Conservation (phyloP, 164 flowering plant genomes). For the Saururus chinensis region DNA sequence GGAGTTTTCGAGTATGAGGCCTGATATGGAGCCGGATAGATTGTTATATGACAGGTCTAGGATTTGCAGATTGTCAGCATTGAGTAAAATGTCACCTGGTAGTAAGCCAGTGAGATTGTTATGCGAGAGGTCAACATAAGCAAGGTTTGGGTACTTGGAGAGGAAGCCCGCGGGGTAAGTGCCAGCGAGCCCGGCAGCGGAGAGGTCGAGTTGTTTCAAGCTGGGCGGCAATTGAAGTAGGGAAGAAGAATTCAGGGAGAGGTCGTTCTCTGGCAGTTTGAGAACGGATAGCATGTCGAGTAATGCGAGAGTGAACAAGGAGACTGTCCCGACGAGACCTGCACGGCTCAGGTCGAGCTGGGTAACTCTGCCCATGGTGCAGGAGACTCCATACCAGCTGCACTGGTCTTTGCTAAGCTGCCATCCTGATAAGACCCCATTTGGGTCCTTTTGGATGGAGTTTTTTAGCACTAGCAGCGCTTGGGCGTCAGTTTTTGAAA, state of each 20-base stretch:
- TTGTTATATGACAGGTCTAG: constrained; percentile 79
- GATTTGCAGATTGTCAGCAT: constrained; percentile 33
- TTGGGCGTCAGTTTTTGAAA: constrained; percentile 43
- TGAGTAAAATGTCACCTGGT: constrained; percentile 32
- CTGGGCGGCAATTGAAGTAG: constrained; percentile 47
- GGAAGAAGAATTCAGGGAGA: constrained; percentile 46
- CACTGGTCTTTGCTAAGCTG: constrained; percentile 34
- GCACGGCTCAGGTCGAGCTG: constrained; percentile 46
- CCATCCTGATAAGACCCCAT: constrained; percentile 53
- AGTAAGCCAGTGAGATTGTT: constrained; percentile 58
- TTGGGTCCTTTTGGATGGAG: constrained; percentile 50
- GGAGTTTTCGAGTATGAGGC: constrained; percentile 21
- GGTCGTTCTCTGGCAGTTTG: constrained; percentile 45
- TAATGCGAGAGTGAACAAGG: constrained; percentile 41
- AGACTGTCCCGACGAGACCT: constrained; percentile 37
- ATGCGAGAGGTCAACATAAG: constrained; percentile 35
- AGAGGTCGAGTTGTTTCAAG: constrained; percentile 48
- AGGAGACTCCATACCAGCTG: constrained; percentile 61
- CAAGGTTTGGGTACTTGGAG: constrained; percentile 37
- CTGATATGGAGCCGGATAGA: constrained; percentile 48
- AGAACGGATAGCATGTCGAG: constrained; percentile 44
- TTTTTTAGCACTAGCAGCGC: constrained; percentile 56
- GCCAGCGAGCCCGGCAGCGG: constrained; percentile 43
- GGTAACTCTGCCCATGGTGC: constrained; percentile 44
- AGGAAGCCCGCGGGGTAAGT: constrained; percentile 38